These are phyloP conservation scores for Cryphonectria parasitica DNA, from an alignment of 2,329 filamentous ascomycete species.

Conservation along the genomic window DNA sequence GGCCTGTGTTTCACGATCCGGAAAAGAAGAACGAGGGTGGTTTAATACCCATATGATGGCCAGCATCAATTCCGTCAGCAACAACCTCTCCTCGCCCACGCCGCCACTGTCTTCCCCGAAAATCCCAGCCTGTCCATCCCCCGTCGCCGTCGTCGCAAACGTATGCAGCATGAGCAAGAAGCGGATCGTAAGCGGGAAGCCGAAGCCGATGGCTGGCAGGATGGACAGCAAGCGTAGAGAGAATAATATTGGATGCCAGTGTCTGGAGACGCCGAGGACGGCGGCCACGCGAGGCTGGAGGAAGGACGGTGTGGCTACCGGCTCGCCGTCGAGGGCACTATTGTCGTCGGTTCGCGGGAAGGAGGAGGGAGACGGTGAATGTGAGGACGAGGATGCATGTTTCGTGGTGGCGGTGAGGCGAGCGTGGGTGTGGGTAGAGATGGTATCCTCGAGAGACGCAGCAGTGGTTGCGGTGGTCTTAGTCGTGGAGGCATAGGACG, in stretches of 20 bases:
- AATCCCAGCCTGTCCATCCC: slow-evolving; percentile 27
- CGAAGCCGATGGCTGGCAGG: slow-evolving; percentile 73
- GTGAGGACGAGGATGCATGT: background rate
- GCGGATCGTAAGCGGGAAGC: slow-evolving; percentile 68
- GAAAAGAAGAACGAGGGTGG: background rate
- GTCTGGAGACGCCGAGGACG: slow-evolving; percentile 71
- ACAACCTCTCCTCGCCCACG: slow-evolving; percentile 51
- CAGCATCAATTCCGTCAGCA: slow-evolving; percentile 70
- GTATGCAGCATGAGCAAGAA: slow-evolving; percentile 67
- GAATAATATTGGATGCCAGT: slow-evolving; percentile 75
- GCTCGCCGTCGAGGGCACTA: slow-evolving; percentile 6
- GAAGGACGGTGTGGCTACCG: slow-evolving; percentile 44
- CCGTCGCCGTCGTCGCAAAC: slow-evolving; percentile 39
- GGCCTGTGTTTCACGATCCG: background rate
- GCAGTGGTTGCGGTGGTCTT: background rate
- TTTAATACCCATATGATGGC: slow-evolving; percentile 67
- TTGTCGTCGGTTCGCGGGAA: background rate
- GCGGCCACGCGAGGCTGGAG: slow-evolving; percentile 80
- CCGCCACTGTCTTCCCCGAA: slow-evolving; percentile 43
- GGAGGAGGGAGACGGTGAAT: background rate
- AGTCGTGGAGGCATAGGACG: background rate
- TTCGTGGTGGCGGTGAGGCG: slow-evolving; percentile 20
- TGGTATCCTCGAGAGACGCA: background rate
- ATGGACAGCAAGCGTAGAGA: slow-evolving; percentile 74
- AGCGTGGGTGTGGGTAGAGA: background rate